A percentile compares a stretch with the other conserved stretches of the same genome.
phyloP scores from a whole-genome alignment of 345 rosid genomes.

The Kernera saxatilis region DNA sequence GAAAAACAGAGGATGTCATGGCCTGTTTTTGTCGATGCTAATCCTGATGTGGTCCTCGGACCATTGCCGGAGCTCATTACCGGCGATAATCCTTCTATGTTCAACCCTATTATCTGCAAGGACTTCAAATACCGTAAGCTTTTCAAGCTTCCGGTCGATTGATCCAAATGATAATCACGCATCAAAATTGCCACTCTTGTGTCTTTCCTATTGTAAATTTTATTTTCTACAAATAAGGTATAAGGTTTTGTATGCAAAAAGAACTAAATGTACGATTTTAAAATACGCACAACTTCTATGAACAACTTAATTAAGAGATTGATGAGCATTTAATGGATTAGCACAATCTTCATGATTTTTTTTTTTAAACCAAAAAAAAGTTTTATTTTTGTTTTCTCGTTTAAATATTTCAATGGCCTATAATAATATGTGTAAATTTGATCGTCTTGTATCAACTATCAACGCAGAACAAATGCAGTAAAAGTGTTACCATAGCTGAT shows the following conservation, averaged over 20 bases:
- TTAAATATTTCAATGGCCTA: too few species aligned
- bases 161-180: not conserved
- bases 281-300: too few species aligned
- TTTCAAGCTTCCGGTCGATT: slow-evolving; percentile 46
- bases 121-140: slow-evolving; percentile 58
- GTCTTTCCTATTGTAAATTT: not conserved
- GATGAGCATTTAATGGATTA: too few species aligned
- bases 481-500: too few species aligned
- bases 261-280: not conserved
- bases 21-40: slow-evolving; percentile 82
- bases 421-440: too few species aligned
- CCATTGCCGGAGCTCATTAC: slow-evolving; percentile 50
- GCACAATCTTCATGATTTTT: too few species aligned
- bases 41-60: slow-evolving; percentile 41
- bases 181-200: not conserved
- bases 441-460: too few species aligned
- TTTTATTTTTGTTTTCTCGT: too few species aligned
- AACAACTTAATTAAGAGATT: too few species aligned
- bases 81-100: slow-evolving; percentile 38
- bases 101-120: slow-evolving; percentile 47
- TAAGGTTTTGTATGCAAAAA: not conserved
- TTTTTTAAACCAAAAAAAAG: too few species aligned
- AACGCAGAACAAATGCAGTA: too few species aligned
- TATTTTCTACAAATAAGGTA: not conserved
- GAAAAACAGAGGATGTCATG: slow-evolving; percentile 74